Evolutionary conservation across 192 early-diverging fungal species (phyloP).

Genomic region (Rhizophagus clarus): DNA sequence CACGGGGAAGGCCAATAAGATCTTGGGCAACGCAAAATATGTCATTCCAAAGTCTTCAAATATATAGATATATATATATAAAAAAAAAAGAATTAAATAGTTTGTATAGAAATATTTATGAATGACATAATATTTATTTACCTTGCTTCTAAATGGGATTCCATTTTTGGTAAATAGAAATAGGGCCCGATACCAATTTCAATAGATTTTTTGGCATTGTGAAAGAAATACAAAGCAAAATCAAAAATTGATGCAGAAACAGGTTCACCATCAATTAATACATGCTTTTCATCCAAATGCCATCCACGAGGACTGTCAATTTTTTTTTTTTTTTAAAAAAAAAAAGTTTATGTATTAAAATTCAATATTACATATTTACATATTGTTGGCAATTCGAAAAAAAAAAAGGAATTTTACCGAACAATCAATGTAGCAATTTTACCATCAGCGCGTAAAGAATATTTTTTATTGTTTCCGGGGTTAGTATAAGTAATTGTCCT

Average conservation of each 20-base stretch:
- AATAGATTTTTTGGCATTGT: slow-evolving; percentile 87
- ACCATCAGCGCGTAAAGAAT: slow-evolving; percentile 88
- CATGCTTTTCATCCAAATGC: slow-evolving; percentile 98
- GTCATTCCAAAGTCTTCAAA: slow-evolving; percentile 92
- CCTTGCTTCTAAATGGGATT: slow-evolving; percentile 91
- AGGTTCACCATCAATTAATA: slow-evolving; percentile 90
- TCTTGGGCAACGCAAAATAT: slow-evolving; percentile 96
- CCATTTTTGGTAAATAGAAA: slow-evolving; percentile 99
- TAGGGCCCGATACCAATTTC: slow-evolving; percentile 92
- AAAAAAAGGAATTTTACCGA: slow-evolving; percentile 53
- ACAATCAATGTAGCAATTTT: slow-evolving; percentile 91
- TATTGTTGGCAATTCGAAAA: background rate
- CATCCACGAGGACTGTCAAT: slow-evolving; percentile 87
- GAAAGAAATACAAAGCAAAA: slow-evolving; percentile 98
- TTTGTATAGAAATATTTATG: background rate
- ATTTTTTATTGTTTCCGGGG: slow-evolving; percentile 86
- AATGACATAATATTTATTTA: background rate
- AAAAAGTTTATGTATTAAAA: too few relatives aligned
- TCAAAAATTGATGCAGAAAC: slow-evolving; percentile 97
- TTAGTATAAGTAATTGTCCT: slow-evolving; percentile 85
- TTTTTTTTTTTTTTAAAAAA: background rate
- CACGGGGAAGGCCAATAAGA: slow-evolving; percentile 83
- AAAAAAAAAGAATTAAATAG: slow-evolving; percentile 2
- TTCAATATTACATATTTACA: background rate
- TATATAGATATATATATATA: background rate